phyloP scores from a whole-genome alignment of 768 basidiomycete genomes.

The Chalciporus chontae region DNA sequence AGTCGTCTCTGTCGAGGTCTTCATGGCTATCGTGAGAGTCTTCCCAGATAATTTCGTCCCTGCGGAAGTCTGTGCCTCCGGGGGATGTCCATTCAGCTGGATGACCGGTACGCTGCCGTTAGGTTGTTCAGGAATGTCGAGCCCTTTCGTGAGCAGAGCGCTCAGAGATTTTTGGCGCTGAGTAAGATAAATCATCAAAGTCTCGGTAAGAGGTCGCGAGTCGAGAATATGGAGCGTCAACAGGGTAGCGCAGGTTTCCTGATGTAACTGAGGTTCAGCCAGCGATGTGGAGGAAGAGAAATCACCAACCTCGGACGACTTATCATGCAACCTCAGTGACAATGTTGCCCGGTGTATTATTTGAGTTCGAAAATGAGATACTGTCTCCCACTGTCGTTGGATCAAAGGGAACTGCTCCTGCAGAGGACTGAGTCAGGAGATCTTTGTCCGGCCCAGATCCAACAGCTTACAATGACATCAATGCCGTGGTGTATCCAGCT shows the following conservation, averaged over 20 bases:
- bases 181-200: constrained; percentile 62
- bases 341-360: constrained; percentile 86
- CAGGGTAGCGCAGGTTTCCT: constrained; percentile 77
- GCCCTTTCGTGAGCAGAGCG: constrained; percentile 36
- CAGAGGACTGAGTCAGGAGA: not conserved
- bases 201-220: constrained; percentile 73
- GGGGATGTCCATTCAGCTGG: constrained; percentile 35
- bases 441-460: not conserved
- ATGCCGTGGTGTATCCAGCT: constrained; percentile 58
- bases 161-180: constrained; percentile 67
- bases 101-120: constrained; percentile 30
- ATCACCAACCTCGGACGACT: constrained; percentile 49
- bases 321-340: constrained; percentile 60
- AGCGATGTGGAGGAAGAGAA: not conserved
- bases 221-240: constrained; percentile 88
- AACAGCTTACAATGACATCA: constrained; percentile 51
- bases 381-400: constrained; percentile 90
- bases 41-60: constrained; percentile 25
- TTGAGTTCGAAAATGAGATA: constrained; percentile 83
- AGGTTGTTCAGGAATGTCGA: constrained; percentile 19
- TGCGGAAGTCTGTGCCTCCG: constrained; percentile 11
- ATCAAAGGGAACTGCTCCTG: constrained; percentile 87
- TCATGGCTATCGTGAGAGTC: constrained; percentile 47
- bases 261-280: not conserved
- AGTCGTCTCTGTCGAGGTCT: constrained; percentile 46